Conservation (phyloP, 495 filamentous ascomycete genomes). For the Hypoxylon fragiforme region DNA sequence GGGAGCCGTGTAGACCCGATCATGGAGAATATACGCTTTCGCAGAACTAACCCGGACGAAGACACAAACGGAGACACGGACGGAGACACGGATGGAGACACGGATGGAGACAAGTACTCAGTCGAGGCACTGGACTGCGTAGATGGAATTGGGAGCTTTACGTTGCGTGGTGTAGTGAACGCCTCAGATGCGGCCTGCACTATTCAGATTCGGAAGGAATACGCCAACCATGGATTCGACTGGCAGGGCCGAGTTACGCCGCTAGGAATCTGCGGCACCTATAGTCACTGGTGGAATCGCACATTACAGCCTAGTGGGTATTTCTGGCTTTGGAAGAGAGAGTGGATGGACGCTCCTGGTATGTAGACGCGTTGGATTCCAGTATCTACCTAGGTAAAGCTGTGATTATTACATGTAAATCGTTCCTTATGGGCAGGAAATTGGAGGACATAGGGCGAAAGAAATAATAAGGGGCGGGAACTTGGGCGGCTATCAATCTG, state of each 20-base stretch:
- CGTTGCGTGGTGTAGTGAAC: constrained; percentile 7
- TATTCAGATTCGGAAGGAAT: constrained; percentile 7
- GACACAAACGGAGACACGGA: too few species aligned
- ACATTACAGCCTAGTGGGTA: constrained; percentile 6
- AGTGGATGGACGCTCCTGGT: constrained; percentile 9
- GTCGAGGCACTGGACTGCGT: constrained; percentile 9
- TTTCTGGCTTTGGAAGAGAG: constrained; percentile 32
- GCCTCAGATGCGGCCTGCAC: constrained; percentile 8
- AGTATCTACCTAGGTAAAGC: background rate
- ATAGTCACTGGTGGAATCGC: too few species aligned
- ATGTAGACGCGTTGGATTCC: background rate
- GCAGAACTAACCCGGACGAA: too few species aligned
- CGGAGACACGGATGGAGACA: background rate
- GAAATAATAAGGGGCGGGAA: too few species aligned
- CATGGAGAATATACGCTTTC: constrained; percentile 13
- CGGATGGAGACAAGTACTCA: constrained; percentile 6
- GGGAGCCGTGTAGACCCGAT: background rate
- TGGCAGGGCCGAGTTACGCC: constrained; percentile 17
- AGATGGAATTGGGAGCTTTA: constrained; percentile 7
- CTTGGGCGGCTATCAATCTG: too few species aligned
- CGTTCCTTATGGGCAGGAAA: too few species aligned
- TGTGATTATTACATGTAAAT: too few species aligned
- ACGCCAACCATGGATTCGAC: background rate
- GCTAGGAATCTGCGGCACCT: constrained; percentile 20
- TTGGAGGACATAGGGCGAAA: too few species aligned